phyloP scores from a whole-genome alignment of 2,329 filamentous ascomycete species.

The Xylaria sp. region DNA sequence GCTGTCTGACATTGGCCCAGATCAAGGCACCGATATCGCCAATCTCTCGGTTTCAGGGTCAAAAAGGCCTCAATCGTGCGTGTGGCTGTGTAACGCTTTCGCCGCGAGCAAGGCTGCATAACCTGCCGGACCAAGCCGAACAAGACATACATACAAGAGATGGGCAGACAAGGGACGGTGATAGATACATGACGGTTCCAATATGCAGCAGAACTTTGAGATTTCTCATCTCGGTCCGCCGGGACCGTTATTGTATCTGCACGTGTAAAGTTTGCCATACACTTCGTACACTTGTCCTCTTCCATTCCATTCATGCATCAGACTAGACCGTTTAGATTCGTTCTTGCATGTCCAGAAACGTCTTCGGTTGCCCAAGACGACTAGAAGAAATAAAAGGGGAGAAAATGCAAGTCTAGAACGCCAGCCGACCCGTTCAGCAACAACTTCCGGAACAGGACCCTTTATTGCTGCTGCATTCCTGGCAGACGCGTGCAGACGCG shows the following conservation, averaged over 20 bases:
- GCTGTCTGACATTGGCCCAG: slow-evolving; percentile 19
- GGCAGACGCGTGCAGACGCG: slow-evolving; percentile 38
- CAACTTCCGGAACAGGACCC: slow-evolving; percentile 19
- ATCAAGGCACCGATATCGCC: slow-evolving; percentile 17
- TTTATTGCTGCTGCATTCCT: slow-evolving; percentile 32
- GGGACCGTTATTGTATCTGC: slow-evolving; percentile 19
- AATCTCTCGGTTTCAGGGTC: slow-evolving; percentile 9
- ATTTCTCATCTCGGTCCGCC: slow-evolving; percentile 26
- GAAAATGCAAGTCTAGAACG: slow-evolving; percentile 28
- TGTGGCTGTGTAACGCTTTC: slow-evolving; percentile 9
- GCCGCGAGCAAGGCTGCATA: slow-evolving; percentile 4
- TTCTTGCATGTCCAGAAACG: slow-evolving; percentile 13
- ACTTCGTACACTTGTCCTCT: neutral
- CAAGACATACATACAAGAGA: neutral
- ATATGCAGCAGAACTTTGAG: slow-evolving; percentile 6
- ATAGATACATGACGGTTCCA: slow-evolving; percentile 19
- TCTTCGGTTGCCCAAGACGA: slow-evolving; percentile 4
- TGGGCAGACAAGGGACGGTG: slow-evolving; percentile 10
- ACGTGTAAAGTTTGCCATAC: slow-evolving; percentile 5
- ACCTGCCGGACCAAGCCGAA: slow-evolving; percentile 6
- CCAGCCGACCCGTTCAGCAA: slow-evolving; percentile 18
- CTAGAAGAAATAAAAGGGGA: slow-evolving; percentile 14
- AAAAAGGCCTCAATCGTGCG: slow-evolving; percentile 3
- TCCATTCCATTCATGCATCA: slow-evolving; percentile 10
- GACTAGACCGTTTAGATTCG: slow-evolving; percentile 1